Base-by-base conservation (phyloP, 2,329 filamentous ascomycete genomes). In the Tolypocladium pustulatum region DNA sequence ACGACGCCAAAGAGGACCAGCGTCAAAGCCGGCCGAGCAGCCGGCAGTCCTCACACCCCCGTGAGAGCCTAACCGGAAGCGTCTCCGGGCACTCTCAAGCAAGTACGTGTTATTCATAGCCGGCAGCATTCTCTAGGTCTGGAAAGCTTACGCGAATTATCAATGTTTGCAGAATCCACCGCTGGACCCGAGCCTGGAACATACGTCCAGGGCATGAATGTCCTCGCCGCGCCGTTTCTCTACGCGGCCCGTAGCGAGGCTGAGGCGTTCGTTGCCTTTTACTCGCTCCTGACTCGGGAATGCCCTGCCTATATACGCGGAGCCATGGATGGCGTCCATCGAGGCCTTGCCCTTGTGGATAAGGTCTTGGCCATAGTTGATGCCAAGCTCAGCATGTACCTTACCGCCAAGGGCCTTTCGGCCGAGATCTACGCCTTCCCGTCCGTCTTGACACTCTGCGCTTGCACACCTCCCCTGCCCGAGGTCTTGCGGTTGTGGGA, bases 121-220 rank as follows among this genome's bases (percentile, higher is more conserved):
- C 17, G 30, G 57, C 25, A 34, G 20, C 13, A 30, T 27, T 30
- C 27, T 32, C 8, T 51, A 46, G 46, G 17, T 12, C 27, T 6
- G 8, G 20, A 8, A n/a, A 32, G 27, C 27, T 13, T 12, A 38
- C 20, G 43, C 36, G 41, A 22, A 63, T 25, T 34, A 82, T 1
- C 86, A 82, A 0, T 84, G 87, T 80, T 85, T 61, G 81, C 87
- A 64, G 84, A 87, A 62, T 77, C 78, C 8, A 81, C 81, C 59
- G 68, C 72, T 25, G 78, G 76, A 3, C 75, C 77, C 37, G 87
- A 90, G 65, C 83, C 90, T 13, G 90, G 91, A 37, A 92, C 90
- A 46, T 99, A 99, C 67, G 93, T 99, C 2, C 94, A 99, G 73
- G 94, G 94, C 64, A 97, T 99, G 93, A 99, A 99, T 70, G 94